A percentile compares a stretch with the other conserved stretches of the same genome.
phyloP scores from a whole-genome alignment of 2,329 filamentous ascomycete genomes.

The Chrysoporthe deuterocubensis region DNA sequence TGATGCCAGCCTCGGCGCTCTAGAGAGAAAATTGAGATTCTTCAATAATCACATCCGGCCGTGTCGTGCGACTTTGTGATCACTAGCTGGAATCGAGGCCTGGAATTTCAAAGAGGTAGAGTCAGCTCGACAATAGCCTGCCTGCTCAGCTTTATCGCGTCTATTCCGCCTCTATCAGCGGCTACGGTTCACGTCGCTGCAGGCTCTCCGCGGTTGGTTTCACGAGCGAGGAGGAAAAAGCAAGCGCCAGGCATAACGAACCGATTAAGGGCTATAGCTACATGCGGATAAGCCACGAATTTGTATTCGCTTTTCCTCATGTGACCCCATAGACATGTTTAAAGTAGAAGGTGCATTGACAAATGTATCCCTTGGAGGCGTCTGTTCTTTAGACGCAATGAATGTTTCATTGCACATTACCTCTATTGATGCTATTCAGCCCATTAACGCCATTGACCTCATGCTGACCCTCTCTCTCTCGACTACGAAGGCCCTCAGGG shows the following conservation, averaged over 20 bases:
- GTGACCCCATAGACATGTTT: neutral
- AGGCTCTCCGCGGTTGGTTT: neutral
- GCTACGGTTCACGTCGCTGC: neutral
- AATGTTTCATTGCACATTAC: neutral
- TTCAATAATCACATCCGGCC: too few relatives aligned
- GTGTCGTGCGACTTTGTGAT: too few relatives aligned
- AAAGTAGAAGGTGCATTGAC: neutral
- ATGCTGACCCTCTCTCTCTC: conserved; percentile 54
- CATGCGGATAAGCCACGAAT: neutral
- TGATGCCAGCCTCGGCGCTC: too few relatives aligned
- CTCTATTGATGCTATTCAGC: conserved; percentile 16
- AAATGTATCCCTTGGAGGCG: neutral
- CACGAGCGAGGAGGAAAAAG: neutral
- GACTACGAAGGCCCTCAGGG: conserved; percentile 53
- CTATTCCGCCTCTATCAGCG: too few relatives aligned
- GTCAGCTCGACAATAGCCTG: too few relatives aligned
- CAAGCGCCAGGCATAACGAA: neutral
- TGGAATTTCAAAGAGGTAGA: neutral
- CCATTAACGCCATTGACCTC: conserved; percentile 80
- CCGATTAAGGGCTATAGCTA: neutral
- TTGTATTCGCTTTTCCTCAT: too few relatives aligned
- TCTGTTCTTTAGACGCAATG: neutral
- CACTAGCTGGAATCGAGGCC: neutral
- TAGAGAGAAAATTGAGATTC: too few relatives aligned
- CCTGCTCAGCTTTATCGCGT: too few relatives aligned